Evolutionary conservation across 305 asterid genomes (phyloP), one percentile per base, ranked within the genome.

Genomic region (Stenogyne calaminthoides): DNA sequence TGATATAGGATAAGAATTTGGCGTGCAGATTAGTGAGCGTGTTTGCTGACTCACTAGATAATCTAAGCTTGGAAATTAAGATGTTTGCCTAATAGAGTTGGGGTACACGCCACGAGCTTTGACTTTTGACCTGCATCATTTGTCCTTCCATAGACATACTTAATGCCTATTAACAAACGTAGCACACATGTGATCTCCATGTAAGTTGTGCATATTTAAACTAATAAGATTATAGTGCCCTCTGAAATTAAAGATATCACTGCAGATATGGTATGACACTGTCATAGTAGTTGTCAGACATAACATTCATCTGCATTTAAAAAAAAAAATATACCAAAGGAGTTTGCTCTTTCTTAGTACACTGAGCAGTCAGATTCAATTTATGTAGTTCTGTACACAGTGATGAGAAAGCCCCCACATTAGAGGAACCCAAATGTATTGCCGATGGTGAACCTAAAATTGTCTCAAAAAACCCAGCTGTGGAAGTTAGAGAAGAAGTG

Each of bases 361-460:
- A 52, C 49, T 57, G 49, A 75, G 52, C 71, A 62, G 73, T 76
- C 60, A 25, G 68, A 74, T 73, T 72, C 63, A 20, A 67, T 40
- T 66, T 68, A 56, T 62, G 73, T 55, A 75, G 70, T 75, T 82
- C 64, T 80, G 65, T 82, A 64, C 63, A 62, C 91, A 94, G 98
- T 83, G 85, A 81, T 66, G 74, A 56, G 69, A 90, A 73, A 64
- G 78, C 46, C 73, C 71, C 81, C 60, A 34, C 76, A 36, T 63
- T 72, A 47, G 97, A 88, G 64, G 93, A 77, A 67, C 74, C 87
- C 76, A 74, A 74, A 51, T 73, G 61, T 63, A 66, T 78, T 22
- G 76, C 76, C 74, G 83, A 77, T 64, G 78, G 72, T 20, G 90
- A 86, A 78, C 79, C 73, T 78, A 90, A 82, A 74, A 73, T 80